Percentiles rank a stretch among this genome's conserved stretches.
Conservation (phyloP, 2,329 filamentous ascomycete genomes). For the Monosporascus sp. region DNA sequence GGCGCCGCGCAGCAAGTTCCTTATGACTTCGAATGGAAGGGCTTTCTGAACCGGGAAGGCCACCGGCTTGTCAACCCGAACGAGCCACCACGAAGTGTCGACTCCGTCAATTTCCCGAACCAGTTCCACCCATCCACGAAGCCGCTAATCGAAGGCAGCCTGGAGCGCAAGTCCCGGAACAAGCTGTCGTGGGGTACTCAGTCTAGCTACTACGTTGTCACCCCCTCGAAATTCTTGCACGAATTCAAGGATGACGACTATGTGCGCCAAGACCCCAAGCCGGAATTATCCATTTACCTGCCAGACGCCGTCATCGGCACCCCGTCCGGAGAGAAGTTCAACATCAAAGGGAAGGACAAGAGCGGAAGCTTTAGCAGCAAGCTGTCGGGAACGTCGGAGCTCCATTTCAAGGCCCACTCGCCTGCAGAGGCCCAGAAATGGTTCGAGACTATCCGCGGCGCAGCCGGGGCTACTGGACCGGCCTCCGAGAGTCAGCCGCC, state of each 20-base stretch:
- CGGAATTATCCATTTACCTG: slow-evolving; percentile 86
- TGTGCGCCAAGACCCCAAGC: slow-evolving; percentile 63
- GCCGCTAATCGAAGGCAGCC: slow-evolving; percentile 77
- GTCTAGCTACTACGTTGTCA: slow-evolving; percentile 84
- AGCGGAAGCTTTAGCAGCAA: slow-evolving; percentile 76
- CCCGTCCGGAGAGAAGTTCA: slow-evolving; percentile 77
- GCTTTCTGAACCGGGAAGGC: slow-evolving; percentile 68
- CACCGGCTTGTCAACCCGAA: slow-evolving; percentile 73
- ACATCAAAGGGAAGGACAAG: slow-evolving; percentile 89
- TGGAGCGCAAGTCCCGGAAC: slow-evolving; percentile 88
- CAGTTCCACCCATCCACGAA: slow-evolving; percentile 76
- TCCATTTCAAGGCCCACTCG: slow-evolving; percentile 83
- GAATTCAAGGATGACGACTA: slow-evolving; percentile 93
- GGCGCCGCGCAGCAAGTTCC: slow-evolving; percentile 71
- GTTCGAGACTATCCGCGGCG: slow-evolving; percentile 66
- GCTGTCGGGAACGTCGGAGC: slow-evolving; percentile 72
- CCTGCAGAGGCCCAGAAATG: slow-evolving; percentile 76
- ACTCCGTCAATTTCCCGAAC: slow-evolving; percentile 79
- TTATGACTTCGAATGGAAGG: slow-evolving; percentile 85
- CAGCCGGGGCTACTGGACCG: slow-evolving; percentile 47
- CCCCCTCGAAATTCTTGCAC: slow-evolving; percentile 81
- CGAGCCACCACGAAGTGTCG: slow-evolving; percentile 66
- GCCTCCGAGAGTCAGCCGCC: slow-evolving; percentile 29
- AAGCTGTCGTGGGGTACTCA: slow-evolving; percentile 73
- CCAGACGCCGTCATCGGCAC: slow-evolving; percentile 79